phyloP scores from a whole-genome alignment of 1,139 yeast species.

The Lodderomyces pseudojiufengensis region DNA sequence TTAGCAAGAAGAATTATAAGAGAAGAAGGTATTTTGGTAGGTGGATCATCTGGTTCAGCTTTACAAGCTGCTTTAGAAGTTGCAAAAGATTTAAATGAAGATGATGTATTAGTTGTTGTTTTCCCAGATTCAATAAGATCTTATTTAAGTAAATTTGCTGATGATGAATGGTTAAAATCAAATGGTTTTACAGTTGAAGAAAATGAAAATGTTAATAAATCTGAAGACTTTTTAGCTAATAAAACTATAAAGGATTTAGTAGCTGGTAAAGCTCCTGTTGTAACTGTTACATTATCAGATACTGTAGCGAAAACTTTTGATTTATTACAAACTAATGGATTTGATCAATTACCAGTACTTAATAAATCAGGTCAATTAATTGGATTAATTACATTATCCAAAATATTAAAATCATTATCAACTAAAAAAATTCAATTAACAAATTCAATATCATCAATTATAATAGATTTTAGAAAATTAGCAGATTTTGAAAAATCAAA shows the following conservation, averaged over 20 bases:
- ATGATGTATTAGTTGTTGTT: slow-evolving; percentile 74
- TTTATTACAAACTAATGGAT: slow-evolving; percentile 70
- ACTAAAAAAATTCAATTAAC: slow-evolving; percentile 58
- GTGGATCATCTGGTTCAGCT: slow-evolving; percentile 87
- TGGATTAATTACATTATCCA: slow-evolving; percentile 77
- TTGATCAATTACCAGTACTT: slow-evolving; percentile 83
- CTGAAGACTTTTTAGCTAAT: slow-evolving; percentile 47
- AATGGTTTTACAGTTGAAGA: slow-evolving; percentile 63
- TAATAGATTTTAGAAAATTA: slow-evolving; percentile 72
- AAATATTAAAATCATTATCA: slow-evolving; percentile 65
- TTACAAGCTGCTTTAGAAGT: slow-evolving; percentile 76
- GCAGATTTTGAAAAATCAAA: slow-evolving; percentile 67
- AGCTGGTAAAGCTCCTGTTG: slow-evolving; percentile 69
- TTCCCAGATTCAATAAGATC: slow-evolving; percentile 89
- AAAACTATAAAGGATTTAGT: slow-evolving; percentile 65
- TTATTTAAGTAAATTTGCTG: slow-evolving; percentile 82
- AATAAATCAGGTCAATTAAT: slow-evolving; percentile 56
- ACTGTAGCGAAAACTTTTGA: slow-evolving; percentile 66
- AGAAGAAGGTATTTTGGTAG: slow-evolving; percentile 85
- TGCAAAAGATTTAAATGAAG: slow-evolving; percentile 66
- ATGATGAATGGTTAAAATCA: slow-evolving; percentile 87
- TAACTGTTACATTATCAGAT: slow-evolving; percentile 63
- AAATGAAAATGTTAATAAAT: slow-evolving; percentile 39
- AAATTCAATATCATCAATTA: slow-evolving; percentile 58
- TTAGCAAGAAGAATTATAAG: slow-evolving; percentile 79